Base-by-base conservation (phyloP, 495 filamentous ascomycete genomes). In the Aspergillus panamensis region DNA sequence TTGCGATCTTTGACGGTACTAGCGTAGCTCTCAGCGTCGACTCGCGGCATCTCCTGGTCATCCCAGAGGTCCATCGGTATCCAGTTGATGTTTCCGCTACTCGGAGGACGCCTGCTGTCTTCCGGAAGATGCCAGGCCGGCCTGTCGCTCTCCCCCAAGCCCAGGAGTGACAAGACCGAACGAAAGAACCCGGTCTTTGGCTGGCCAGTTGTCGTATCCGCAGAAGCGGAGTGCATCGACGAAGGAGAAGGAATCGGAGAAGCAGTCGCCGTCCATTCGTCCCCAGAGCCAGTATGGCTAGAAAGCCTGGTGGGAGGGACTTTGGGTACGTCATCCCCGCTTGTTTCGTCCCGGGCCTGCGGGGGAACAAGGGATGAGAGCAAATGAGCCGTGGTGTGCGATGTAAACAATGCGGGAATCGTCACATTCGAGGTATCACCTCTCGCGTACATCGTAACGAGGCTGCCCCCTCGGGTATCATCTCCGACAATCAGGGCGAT, bases 371-470 rank as follows among this genome's bases (percentile, higher is more conserved):
- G 80, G 4, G 93, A 92, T 1, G 94, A 96, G 6, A 99, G 80
- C 16, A 99, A 78, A 67, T 96, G 92, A 3, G 95, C 94, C 8
- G 92, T 97, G 6, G 91, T 99, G 62, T 92, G 82, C 1, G 94
- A 96, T 0, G 94, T 97, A 69, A 99, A 99, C 12, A 97, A 74
- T 1, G 95, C 88, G 5, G 94, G 91, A 48, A 97, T 97, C 3
- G 91, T 89, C 59, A 97, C 82, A 63, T 98, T 96, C 31, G 90
- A 95, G 3, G 91, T 96, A 70, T 97, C 91, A 21, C 93, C 94
- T 48, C 87, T 80, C 8, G 94, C 95, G 71, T 96, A 97, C 94
- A 99, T 99, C 55, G 92, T 94, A 39, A 99, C 87, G 57, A 99
- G 69, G 21, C 80, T 81, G 10, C 91, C 93, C 35, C 92, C 90